phyloP scores from a whole-genome alignment of 1,284 basidiomycete species.

The Apiotrichum sp. region DNA sequence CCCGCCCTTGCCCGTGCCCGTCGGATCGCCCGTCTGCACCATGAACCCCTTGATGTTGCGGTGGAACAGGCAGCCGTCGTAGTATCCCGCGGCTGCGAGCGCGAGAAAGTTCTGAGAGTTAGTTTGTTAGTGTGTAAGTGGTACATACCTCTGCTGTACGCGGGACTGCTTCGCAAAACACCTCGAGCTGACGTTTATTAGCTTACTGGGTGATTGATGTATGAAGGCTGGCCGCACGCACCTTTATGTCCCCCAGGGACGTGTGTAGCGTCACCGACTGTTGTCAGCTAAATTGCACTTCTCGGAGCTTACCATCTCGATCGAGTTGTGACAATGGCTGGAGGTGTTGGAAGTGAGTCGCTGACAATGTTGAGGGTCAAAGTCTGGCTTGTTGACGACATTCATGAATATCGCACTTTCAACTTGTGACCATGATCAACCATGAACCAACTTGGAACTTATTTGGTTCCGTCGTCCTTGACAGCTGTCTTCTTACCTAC shows the following conservation, averaged over 20 bases:
- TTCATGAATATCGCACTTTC: too few relatives aligned
- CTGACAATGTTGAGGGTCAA: too few relatives aligned
- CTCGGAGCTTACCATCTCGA: too few relatives aligned
- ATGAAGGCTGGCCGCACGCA: conserved; percentile 35
- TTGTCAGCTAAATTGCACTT: too few relatives aligned
- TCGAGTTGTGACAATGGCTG: too few relatives aligned
- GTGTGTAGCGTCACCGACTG: conserved; percentile 93
- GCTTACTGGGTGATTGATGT: not conserved
- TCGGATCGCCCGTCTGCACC: conserved; percentile 81
- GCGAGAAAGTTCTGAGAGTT: conserved; percentile 80
- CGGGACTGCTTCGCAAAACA: conserved; percentile 94
- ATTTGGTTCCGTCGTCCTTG: not conserved
- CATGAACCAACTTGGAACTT: too few relatives aligned
- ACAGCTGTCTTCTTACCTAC: too few relatives aligned
- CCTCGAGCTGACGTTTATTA: conserved; percentile 63
- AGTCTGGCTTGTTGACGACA: too few relatives aligned
- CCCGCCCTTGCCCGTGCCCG: conserved; percentile 56
- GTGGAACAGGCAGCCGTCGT: conserved; percentile 82
- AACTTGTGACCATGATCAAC: too few relatives aligned
- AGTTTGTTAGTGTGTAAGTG: not conserved
- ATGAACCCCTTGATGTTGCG: conserved; percentile 92
- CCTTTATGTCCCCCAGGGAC: conserved; percentile 89
- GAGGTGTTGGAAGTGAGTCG: too few relatives aligned
- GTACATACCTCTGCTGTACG: conserved; percentile 74
- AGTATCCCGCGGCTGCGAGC: conserved; percentile 82